Conservation (phyloP, 2,329 filamentous ascomycete genomes). For the Thielaviopsis euricoi region DNA sequence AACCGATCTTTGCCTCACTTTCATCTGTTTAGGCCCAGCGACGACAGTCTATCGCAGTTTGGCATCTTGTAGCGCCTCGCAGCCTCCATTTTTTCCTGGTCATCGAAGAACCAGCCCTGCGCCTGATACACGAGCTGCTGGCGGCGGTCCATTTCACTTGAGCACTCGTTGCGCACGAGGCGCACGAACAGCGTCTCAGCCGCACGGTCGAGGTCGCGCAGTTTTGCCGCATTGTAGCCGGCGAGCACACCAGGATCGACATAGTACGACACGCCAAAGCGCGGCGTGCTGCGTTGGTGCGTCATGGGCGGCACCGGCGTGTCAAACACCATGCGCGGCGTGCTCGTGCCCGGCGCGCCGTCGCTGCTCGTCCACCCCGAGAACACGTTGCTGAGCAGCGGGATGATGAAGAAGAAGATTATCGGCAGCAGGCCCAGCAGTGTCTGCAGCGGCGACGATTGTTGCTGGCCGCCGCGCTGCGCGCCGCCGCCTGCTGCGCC, state of each 20-base stretch:
- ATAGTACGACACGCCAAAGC: constrained; percentile 66
- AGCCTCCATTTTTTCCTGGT: constrained; percentile 60
- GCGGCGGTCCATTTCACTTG: constrained; percentile 50
- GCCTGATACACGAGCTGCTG: constrained; percentile 59
- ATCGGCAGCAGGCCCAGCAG: constrained; percentile 71
- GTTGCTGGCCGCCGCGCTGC: neutral
- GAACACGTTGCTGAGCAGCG: constrained; percentile 68
- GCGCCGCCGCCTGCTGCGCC: constrained; percentile 29
- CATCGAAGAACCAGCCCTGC: constrained; percentile 73
- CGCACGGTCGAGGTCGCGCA: constrained; percentile 56
- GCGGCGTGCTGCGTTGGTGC: constrained; percentile 51
- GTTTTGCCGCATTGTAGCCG: constrained; percentile 50
- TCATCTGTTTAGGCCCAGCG: constrained; percentile 20
- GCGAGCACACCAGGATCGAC: constrained; percentile 65
- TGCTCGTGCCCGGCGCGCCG: constrained; percentile 19
- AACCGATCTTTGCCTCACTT: constrained; percentile 3
- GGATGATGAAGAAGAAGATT: constrained; percentile 73
- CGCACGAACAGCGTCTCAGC: constrained; percentile 62
- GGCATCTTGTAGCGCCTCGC: constrained; percentile 40
- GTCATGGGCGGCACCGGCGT: constrained; percentile 54
- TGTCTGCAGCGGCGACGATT: constrained; percentile 35
- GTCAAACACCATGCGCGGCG: constrained; percentile 66
- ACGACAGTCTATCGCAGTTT: constrained; percentile 34
- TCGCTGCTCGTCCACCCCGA: constrained; percentile 33
- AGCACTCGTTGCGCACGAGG: constrained; percentile 53